Evolutionary conservation across 331 rosid species (phyloP).

Genomic region (Pyracantha coccinea): DNA sequence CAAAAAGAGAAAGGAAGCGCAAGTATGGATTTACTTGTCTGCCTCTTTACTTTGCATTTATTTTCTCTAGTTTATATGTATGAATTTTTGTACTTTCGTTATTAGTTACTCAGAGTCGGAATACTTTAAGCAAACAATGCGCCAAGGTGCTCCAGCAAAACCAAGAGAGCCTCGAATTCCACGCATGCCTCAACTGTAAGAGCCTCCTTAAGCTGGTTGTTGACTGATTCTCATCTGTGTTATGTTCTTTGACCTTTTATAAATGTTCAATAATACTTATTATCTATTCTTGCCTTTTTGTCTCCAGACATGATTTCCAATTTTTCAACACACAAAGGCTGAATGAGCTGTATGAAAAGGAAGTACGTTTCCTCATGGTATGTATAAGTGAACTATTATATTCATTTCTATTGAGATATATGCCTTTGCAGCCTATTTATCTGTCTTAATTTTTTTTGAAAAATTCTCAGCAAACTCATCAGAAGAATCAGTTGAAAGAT

Average conservation of each 20-base stretch:
- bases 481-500: slow-evolving; percentile 93
- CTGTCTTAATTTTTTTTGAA: slow-evolving; percentile 4
- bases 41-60: neutral
- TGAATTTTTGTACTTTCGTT: slow-evolving; percentile 10
- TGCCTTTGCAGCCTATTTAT: neutral
- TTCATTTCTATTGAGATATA: neutral
- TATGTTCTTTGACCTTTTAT: neutral
- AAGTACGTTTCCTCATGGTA: slow-evolving; percentile 96
- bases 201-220: neutral
- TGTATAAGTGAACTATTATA: slow-evolving; percentile 15
- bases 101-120: slow-evolving; percentile 88
- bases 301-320: slow-evolving; percentile 86
- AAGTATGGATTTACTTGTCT: slow-evolving; percentile 35
- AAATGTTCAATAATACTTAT: neutral
- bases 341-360: slow-evolving; percentile 93
- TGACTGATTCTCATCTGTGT: neutral
- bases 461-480: slow-evolving; percentile 82
- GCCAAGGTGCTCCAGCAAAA: slow-evolving; percentile 89
- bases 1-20: slow-evolving; percentile 96
- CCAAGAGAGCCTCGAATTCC: slow-evolving; percentile 99
- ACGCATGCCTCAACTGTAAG: slow-evolving; percentile 97
- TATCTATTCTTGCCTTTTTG: neutral
- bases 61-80: slow-evolving; percentile 1
- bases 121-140: slow-evolving; percentile 96
- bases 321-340: slow-evolving; percentile 90